A percentile compares a stretch with the other conserved stretches of the same genome.
Evolutionary conservation across 805 yeast genomes (phyloP).

Genomic region (Candida bentonensis): DNA sequence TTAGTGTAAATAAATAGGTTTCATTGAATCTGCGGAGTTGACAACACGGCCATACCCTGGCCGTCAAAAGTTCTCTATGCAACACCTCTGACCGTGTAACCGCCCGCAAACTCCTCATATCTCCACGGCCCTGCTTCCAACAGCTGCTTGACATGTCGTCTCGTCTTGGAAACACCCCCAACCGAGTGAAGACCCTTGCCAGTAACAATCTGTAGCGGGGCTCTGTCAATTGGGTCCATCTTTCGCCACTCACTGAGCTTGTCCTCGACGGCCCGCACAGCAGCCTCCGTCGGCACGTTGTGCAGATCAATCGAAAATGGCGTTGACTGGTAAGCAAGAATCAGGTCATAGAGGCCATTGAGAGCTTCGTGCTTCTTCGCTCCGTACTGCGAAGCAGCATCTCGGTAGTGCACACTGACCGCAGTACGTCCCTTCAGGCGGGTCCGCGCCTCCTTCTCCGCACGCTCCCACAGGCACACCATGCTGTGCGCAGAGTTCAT

Average conservation of each 20-base stretch:
- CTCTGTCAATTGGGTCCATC: background rate
- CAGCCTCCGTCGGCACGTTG: background rate
- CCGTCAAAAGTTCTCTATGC: too few relatives aligned
- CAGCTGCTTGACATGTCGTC: slow-evolving; percentile 9
- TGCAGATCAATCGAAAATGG: background rate
- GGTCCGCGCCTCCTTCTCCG: background rate
- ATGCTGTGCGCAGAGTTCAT: background rate
- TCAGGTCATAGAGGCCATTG: background rate
- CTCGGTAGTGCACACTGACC: background rate
- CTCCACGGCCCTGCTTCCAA: slow-evolving; percentile 6
- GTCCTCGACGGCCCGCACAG: background rate
- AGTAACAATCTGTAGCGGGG: slow-evolving; percentile 10
- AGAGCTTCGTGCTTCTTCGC: background rate
- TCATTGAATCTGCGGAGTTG: too few relatives aligned
- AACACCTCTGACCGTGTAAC: background rate
- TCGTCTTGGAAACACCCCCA: slow-evolving; percentile 13
- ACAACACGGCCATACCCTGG: too few relatives aligned
- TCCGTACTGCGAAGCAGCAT: background rate
- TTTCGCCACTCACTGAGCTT: background rate
- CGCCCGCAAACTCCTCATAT: slow-evolving; percentile 7
- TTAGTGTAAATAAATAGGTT: too few relatives aligned
- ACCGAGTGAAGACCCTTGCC: slow-evolving; percentile 14
- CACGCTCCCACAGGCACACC: background rate
- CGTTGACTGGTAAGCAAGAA: background rate
- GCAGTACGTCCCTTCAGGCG: background rate